Evolutionary conservation across 352 stramenopile species (phyloP).

Genomic region (Salisapilia sapeloensis): DNA sequence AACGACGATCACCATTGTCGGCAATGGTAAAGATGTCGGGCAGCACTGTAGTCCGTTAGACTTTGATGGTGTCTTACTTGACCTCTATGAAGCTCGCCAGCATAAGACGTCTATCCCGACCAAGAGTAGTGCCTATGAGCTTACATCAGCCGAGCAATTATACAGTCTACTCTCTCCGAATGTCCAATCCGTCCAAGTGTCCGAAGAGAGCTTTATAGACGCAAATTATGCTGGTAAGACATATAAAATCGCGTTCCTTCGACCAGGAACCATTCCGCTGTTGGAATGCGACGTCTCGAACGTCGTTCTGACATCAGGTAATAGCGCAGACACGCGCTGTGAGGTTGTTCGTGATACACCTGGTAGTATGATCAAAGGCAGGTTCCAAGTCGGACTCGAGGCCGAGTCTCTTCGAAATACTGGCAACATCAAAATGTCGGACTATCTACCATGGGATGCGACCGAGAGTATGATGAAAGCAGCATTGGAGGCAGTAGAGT

Average conservation of each 20-base stretch:
- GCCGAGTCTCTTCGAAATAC: constrained; percentile 13
- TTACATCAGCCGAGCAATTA: constrained; percentile 10
- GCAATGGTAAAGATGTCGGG: constrained; percentile 28
- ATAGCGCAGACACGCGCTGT: constrained; percentile 8
- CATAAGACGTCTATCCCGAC: background rate
- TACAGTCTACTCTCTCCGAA: constrained; percentile 24
- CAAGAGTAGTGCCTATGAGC: constrained; percentile 1
- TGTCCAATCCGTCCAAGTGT: constrained; percentile 33
- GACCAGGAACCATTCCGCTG: constrained; percentile 36
- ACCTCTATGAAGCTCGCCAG: background rate
- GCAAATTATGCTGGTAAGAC: constrained; percentile 26
- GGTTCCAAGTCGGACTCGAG: constrained; percentile 32
- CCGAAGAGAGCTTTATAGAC: constrained; percentile 14
- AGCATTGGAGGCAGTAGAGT: constrained; percentile 17
- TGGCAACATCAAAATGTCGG: constrained; percentile 1
- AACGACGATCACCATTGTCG: constrained; percentile 15
- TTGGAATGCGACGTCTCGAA: constrained; percentile 15
- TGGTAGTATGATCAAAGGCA: constrained; percentile 54
- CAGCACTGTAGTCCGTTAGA: constrained; percentile 36
- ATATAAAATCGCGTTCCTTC: constrained; percentile 46
- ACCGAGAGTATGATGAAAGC: constrained; percentile 44
- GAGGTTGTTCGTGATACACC: constrained; percentile 14
- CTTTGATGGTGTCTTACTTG: no score
- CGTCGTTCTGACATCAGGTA: constrained; percentile 15
- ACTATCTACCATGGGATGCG: constrained; percentile 73